Conservation (phyloP, 805 yeast genomes). For the Starmerella geochares region DNA sequence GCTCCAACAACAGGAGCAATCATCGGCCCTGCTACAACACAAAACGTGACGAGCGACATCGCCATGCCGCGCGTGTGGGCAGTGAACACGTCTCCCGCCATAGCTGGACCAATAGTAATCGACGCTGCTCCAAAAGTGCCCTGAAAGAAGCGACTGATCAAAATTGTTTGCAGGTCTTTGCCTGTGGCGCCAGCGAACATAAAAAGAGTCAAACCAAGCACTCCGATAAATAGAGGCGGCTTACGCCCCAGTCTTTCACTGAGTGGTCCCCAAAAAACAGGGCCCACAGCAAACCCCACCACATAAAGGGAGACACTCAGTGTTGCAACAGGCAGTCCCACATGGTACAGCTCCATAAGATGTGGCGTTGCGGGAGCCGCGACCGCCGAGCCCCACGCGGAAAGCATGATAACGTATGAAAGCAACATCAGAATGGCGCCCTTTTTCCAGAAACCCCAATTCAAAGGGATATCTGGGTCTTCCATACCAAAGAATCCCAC, state of each 20-base stretch:
- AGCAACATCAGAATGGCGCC: constrained; percentile 37
- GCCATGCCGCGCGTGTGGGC: constrained; percentile 64
- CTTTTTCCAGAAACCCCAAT: constrained; percentile 52
- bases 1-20: constrained; percentile 72
- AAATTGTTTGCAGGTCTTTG: constrained; percentile 61
- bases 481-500: constrained; percentile 69
- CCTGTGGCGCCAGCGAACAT: constrained; percentile 70
- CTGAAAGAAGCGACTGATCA: constrained; percentile 64
- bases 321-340: constrained; percentile 59
- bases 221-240: constrained; percentile 46
- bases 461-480: constrained; percentile 73
- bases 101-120: constrained; percentile 75
- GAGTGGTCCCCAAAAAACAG: constrained; percentile 79
- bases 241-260: constrained; percentile 72
- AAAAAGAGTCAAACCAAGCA: constrained; percentile 49
- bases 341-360: constrained; percentile 44
- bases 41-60: constrained; percentile 56
- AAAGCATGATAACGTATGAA: constrained; percentile 42
- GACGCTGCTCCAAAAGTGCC: constrained; percentile 81
- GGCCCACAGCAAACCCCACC: constrained; percentile 90
- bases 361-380: constrained; percentile 52
- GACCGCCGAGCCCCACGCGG: constrained; percentile 76
- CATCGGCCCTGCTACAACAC: constrained; percentile 63
- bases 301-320: constrained; percentile 73
- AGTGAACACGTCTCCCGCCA: constrained; percentile 71